Conservation (phyloP, 83 land plant genomes). For the Picea engelmannii region DNA sequence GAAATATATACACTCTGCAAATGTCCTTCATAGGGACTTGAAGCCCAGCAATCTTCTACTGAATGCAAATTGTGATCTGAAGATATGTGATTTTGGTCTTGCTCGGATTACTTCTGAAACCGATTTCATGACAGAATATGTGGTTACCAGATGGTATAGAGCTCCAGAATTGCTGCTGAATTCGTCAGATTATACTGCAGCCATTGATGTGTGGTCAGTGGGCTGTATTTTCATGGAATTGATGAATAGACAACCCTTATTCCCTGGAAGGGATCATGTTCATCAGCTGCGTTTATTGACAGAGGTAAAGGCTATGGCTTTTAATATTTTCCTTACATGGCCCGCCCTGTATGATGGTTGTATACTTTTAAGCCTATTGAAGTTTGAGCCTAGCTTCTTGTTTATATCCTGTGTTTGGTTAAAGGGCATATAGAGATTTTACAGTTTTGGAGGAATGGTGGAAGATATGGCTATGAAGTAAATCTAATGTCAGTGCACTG, state of each 20-base stretch:
- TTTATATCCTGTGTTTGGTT: too few species aligned
- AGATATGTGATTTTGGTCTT: slow-evolving; percentile 79
- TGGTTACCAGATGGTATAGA: slow-evolving; percentile 83
- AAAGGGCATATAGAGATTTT: too few species aligned
- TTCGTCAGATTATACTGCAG: slow-evolving; percentile 82
- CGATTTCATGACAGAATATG: slow-evolving; percentile 84
- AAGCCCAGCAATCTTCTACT: slow-evolving; percentile 78
- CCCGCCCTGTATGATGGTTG: too few species aligned
- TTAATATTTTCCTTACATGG: not conserved
- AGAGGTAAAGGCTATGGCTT: slow-evolving; percentile 34
- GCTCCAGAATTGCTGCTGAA: slow-evolving; percentile 76
- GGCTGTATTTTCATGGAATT: slow-evolving; percentile 85
- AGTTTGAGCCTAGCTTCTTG: too few species aligned
- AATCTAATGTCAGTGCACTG: too few species aligned
- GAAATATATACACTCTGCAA: slow-evolving; percentile 82
- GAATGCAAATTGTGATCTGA: slow-evolving; percentile 79
- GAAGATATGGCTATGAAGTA: too few species aligned
- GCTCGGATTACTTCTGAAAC: slow-evolving; percentile 73
- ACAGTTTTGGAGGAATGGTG: too few species aligned
- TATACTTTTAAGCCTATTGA: too few species aligned
- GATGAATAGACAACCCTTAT: slow-evolving; percentile 63
- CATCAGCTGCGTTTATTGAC: slow-evolving; percentile 72
- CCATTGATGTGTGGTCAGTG: slow-evolving; percentile 81
- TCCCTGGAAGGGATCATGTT: slow-evolving; percentile 76
- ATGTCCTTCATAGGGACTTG: slow-evolving; percentile 75